Conservation (phyloP, 352 stramenopile genomes). For the Phytophthora brassicae region DNA sequence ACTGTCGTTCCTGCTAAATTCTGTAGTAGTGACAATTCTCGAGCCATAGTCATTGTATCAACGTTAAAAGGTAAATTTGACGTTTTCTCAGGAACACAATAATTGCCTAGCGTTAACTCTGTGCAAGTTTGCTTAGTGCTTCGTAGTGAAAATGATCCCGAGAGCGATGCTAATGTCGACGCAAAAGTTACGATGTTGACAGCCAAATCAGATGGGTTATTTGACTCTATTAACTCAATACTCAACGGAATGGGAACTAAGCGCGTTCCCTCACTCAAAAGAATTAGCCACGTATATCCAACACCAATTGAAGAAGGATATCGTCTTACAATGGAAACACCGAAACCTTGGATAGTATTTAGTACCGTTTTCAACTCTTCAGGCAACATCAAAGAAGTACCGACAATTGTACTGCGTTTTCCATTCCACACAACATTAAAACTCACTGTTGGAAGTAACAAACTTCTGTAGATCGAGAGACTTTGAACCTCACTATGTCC, state of each 20-base stretch:
- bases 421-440: slow-evolving; percentile 52
- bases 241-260: slow-evolving; percentile 19
- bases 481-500: slow-evolving; percentile 43
- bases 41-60: slow-evolving; percentile 48
- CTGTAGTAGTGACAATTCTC: slow-evolving; percentile 55
- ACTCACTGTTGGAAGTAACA: slow-evolving; percentile 9
- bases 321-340: slow-evolving; percentile 37
- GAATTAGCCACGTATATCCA: slow-evolving; percentile 46
- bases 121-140: slow-evolving; percentile 57
- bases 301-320: slow-evolving; percentile 34
- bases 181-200: slow-evolving; percentile 23
- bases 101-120: slow-evolving; percentile 47
- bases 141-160: slow-evolving; percentile 63
- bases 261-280: slow-evolving; percentile 31
- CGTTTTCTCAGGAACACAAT: slow-evolving; percentile 53
- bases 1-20: slow-evolving; percentile 63
- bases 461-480: slow-evolving; percentile 41
- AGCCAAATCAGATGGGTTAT: slow-evolving; percentile 26
- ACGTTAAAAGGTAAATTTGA: slow-evolving; percentile 43
- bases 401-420: slow-evolving; percentile 16
- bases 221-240: slow-evolving; percentile 29
- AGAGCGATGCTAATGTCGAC: slow-evolving; percentile 38
- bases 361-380: slow-evolving; percentile 33
- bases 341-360: slow-evolving; percentile 35
- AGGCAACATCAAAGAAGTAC: slow-evolving; percentile 34